A percentile compares a stretch with the other conserved stretches of the same genome.
Conservation (phyloP, 352 stramenopile genomes). For the Blastocystis sp. region DNA sequence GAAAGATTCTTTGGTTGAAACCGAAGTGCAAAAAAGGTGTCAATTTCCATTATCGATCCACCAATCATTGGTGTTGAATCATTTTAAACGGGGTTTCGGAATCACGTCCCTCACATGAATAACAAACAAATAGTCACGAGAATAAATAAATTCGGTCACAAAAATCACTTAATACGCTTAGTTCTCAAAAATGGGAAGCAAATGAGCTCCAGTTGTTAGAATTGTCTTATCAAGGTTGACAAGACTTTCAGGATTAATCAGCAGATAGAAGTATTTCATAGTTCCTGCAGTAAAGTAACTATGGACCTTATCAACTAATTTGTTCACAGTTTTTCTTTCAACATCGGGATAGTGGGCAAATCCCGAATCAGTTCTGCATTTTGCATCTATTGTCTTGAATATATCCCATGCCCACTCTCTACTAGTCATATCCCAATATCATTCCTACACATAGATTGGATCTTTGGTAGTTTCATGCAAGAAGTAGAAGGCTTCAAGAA, state of each 20-base stretch:
- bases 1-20: slow-evolving; percentile 9
- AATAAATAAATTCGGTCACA: neutral
- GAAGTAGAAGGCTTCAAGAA: slow-evolving; percentile 78
- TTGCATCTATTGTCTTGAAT: slow-evolving; percentile 72
- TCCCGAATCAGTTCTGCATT: slow-evolving; percentile 66
- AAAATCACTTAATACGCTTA: neutral
- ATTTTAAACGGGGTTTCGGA: neutral
- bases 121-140: neutral
- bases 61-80: neutral
- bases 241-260: slow-evolving; percentile 74
- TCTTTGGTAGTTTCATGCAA: slow-evolving; percentile 76
- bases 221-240: slow-evolving; percentile 73
- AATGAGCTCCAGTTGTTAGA: slow-evolving; percentile 78
- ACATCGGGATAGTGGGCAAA: slow-evolving; percentile 73
- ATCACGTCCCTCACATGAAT: neutral
- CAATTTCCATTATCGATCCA: neutral
- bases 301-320: slow-evolving; percentile 72
- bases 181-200: slow-evolving; percentile 69
- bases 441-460: slow-evolving; percentile 70
- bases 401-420: slow-evolving; percentile 73
- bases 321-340: slow-evolving; percentile 49
- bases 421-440: neutral
- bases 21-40: slow-evolving; percentile 4
- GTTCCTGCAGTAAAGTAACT: slow-evolving; percentile 83
- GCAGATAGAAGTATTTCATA: slow-evolving; percentile 82